Evolutionary conservation across 345 rosid genomes (phyloP).

Genomic region (Salix koriyanagi): DNA sequence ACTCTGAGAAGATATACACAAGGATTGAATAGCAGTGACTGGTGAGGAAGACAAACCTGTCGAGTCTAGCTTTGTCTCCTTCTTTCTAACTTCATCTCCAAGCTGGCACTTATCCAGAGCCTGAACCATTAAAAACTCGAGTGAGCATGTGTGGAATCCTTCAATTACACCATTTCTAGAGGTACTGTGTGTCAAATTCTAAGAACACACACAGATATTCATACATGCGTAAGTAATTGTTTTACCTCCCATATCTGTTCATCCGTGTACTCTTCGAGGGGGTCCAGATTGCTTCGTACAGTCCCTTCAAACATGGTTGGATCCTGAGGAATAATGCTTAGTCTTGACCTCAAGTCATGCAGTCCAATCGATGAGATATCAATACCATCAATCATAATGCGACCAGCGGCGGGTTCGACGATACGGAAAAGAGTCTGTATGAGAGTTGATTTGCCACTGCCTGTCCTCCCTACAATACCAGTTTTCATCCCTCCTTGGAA

Average conservation of each 20-base stretch:
- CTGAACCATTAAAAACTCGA: slow-evolving; percentile 29
- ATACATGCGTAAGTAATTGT: not conserved
- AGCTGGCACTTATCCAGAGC: slow-evolving; percentile 31
- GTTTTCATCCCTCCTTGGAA: slow-evolving; percentile 73
- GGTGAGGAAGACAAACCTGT: too few species aligned
- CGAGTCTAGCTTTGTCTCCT: too few species aligned
- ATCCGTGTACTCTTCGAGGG: slow-evolving; percentile 81
- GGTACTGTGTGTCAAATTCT: not conserved
- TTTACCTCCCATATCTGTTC: slow-evolving; percentile 89
- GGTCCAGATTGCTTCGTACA: slow-evolving; percentile 74
- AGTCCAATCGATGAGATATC: slow-evolving; percentile 62
- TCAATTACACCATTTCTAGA: not conserved
- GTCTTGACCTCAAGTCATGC: slow-evolving; percentile 72
- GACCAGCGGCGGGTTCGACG: slow-evolving; percentile 74
- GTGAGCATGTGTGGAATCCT: slow-evolving; percentile 2
- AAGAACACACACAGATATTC: not conserved
- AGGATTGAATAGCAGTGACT: too few species aligned
- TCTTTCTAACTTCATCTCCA: too few species aligned
- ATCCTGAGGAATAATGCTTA: slow-evolving; percentile 91
- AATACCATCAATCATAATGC: slow-evolving; percentile 63
- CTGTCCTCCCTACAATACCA: slow-evolving; percentile 91
- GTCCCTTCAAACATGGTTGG: slow-evolving; percentile 97
- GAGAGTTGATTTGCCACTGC: slow-evolving; percentile 87
- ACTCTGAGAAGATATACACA: not conserved
- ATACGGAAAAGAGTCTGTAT: slow-evolving; percentile 80